Base-by-base conservation (phyloP, 116 monocot species). In the Cymodocea nodosa region DNA sequence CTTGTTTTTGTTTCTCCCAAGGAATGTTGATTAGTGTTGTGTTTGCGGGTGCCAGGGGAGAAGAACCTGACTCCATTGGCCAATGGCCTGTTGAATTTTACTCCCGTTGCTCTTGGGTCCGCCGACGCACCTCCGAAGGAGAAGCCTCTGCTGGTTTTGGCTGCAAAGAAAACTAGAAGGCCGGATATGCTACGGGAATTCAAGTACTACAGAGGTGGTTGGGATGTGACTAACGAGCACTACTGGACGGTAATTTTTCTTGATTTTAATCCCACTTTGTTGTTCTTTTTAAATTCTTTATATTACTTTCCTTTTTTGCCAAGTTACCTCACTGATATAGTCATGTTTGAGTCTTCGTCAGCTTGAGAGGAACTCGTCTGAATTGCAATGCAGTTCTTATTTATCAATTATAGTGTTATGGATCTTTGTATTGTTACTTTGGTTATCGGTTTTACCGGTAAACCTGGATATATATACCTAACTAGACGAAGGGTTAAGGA, bases 191-290 rank as follows among this genome's bases (percentile, higher is more conserved):
- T 84, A 59, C 23, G 66, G 51, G 74, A 70, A 40, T 76, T 87
- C 51, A 76, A 59, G 67, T 35, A 51, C 62, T 87, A 87, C 30
- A 69, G 48, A 61, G 87, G 75, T 52, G 87, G 87, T 10, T 87
- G 87, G 87, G 67, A 87, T 62, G 67, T 87, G 13, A 81, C 76
- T 39, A 79, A 81, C 77, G 74, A 58, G 56, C 87, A 84, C 52
- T 87, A 87, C 50, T 87, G 83, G 87, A 74, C 83, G 18, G 87
- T 87, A 71, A 75, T 74, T 51, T 63, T 1, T 64, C 50, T 20
- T 65, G 50, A 23, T 51, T 44, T 48, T 15, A 51, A 65, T 23
- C 24, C 4, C 23, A 18, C 24, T 57, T 57, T 24, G 4, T 57
- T 24, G 13, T 57, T 57, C 24, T 4, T 57, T 25, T 57, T 23